Base-by-base conservation (phyloP, 352 stramenopile species). In the Phytophthora niederhauseri region DNA sequence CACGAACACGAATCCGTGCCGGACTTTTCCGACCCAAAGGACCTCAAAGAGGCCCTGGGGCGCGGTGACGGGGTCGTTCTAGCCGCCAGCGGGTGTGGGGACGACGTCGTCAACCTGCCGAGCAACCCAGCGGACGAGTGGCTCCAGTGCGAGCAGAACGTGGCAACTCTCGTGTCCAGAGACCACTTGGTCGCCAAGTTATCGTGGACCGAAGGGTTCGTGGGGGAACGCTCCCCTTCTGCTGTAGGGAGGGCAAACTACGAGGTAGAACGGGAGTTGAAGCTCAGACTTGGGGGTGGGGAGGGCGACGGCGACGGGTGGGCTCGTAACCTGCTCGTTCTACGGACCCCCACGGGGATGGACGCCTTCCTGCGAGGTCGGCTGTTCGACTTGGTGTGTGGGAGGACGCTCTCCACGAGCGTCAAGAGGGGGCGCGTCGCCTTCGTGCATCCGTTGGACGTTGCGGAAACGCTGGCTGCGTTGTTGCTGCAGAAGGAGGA, bases 371-470 rank as follows among this genome's bases (percentile, higher is more conserved):
- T 91, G 2, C 63, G 75, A 20, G 86, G 86, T 28, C 73, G 72
- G 9, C 8, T 82, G 61, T 77, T 66, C 19, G 78, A 91, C 20
- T 90, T 90, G 73, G 68, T 94, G 17, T 84, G 82, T 57, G 81
- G 81, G 0, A 81, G 86, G 17, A 91, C 81, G 26, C 61, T 94
- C 8, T 94, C 86, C 0, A 73, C 82, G 31, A 83, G 82, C 19
- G 77, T 91, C 17, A 88, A 89, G 54, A 50, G 45, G 53, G 86
- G 82, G 2, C 68, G 72, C n/a, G 68, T 92, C 9, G 79, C 84
- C 19, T 88, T 92, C 36, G 76, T 92, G 28, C 76, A 94, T 65
- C 76, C 77, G 2, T 36, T 76, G 46, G 86, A 94, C 65, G 76
- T 92, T 0, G 82, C 76, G 0, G 86, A 92, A 30, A 73, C 70